Conservation (phyloP, 116 monocot species). For the Posidonia oceanica region DNA sequence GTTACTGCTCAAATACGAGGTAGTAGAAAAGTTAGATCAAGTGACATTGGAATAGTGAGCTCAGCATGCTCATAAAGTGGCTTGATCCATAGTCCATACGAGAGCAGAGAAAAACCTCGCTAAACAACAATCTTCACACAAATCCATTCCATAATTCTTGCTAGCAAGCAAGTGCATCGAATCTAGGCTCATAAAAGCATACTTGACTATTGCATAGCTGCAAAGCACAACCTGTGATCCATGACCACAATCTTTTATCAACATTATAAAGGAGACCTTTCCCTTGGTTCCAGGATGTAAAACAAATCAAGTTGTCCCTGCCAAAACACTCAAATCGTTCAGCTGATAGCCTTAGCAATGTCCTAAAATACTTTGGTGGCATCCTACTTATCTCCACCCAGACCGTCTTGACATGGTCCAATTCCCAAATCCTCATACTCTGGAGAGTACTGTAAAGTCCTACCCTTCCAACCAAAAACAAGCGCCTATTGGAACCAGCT, state of each 20-base stretch:
- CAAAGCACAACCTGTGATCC: conserved; percentile 66
- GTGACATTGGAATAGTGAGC: too few species aligned
- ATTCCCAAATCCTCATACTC: conserved; percentile 84
- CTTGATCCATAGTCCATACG: too few species aligned
- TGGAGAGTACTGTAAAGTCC: conserved; percentile 84
- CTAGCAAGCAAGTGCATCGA: conserved; percentile 19
- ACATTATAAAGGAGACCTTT: conserved; percentile 70
- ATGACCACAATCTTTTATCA: conserved; percentile 70
- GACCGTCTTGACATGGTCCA: conserved; percentile 57
- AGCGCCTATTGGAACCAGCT: conserved; percentile 50
- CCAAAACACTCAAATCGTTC: conserved; percentile 90
- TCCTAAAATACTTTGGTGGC: conserved; percentile 79
- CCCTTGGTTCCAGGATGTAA: conserved; percentile 91
- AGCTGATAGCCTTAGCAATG: conserved; percentile 63
- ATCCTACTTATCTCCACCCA: conserved; percentile 81
- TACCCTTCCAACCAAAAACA: conserved; percentile 75
- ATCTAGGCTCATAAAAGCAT: conserved; percentile 85
- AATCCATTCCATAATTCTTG: conserved; percentile 1
- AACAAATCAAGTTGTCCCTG: conserved; percentile 74
- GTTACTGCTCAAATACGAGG: too few species aligned
- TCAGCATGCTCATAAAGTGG: too few species aligned
- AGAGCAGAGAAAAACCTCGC: background rate
- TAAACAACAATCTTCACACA: background rate
- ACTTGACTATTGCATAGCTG: conserved; percentile 78
- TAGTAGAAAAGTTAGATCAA: too few species aligned